Base-by-base conservation (phyloP, 2,329 filamentous ascomycete species). In the Alternaria gaisen region DNA sequence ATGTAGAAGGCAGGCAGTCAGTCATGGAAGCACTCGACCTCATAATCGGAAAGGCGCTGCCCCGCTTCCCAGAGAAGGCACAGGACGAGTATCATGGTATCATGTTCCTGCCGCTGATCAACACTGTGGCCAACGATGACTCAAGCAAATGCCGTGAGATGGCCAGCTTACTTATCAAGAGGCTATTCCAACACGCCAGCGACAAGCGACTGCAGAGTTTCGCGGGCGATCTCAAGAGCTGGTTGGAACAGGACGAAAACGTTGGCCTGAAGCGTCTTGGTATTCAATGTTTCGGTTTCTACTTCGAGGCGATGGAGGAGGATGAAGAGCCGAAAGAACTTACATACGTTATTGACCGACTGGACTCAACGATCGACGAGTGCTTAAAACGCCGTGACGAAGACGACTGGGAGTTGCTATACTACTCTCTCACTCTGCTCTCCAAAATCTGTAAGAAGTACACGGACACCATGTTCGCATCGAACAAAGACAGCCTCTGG, bases 11-110 rank as follows among this genome's bases (percentile, higher is more conserved):
- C 28, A 87, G 96, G 38, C 85, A 97, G 62, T 97, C 94, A 1
- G 92, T 97, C 28, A 92, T 99, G 87, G 95, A 99, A 79, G 88
- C 94, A 3, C 85, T 97, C 46, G 90, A 97, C 73, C 84, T 94
- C 43, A 83, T 99, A n/a, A 83, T 98, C 22, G 89, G 87, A 65
- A 98, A 97, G 80, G 90, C 69, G 2, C 30, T 72, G n/a, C 66
- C 70, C 16, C 60, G 66, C 8, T 72, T 94, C 5, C 90, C 91
- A 0, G 87, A 93, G 40, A 71, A 75, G 51, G 88, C 94, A 46
- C 87, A 94, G 8, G 92, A 96, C 75, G 91, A 97, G 67, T 87
- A 97, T 34, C 85, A 92, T 0, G 87, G 88, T 1, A 91, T 88
- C 20, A 92, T 93, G 74, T 99, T 97, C 81, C 85, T 96, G 22